Base-by-base conservation (phyloP, 495 filamentous ascomycete species). In the Pyrenula massariospora region DNA sequence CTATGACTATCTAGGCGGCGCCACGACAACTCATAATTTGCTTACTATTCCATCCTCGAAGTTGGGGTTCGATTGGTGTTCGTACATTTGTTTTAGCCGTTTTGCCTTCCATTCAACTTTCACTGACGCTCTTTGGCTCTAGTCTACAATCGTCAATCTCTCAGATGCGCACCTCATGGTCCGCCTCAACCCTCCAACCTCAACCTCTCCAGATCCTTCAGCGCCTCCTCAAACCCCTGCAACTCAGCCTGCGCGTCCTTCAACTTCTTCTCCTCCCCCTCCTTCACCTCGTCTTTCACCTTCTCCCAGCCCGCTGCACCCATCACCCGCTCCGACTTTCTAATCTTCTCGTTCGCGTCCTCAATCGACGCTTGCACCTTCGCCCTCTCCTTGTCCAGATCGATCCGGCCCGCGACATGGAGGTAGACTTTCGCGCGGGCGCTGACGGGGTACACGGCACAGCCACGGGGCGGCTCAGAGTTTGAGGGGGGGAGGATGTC, bases 371-470 rank as follows among this genome's bases (percentile, higher is more conserved):
- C 79, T 64, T 74, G 73, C 25, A 83, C 83, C 74, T 85, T 85
- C 63, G 74, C 70, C 64, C 78, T 78, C 63, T 85, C 83, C 54
- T 74, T 77, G 59, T 84, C 80, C 19, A 85, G 72, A 54, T 88
- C 80, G 50, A 90, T 81, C 52, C 77, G 73, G 70, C 84, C 85
- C 25, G 72, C 71, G 62, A 90, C 84, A 54, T 84, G 77, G 20
- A 91, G 73, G 70, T 84, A 88, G 56, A 87, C 86, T 25, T 81
- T 80, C 2, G 84, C 83, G 49, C 78, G 70, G 42, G 84, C 73
- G 25, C 81, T 82, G 49, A 89, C 78, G 23, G 84, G 74, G 66
- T 82, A 84, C 21, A 86, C 84, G 10, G 86, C 86, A 64, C 84
- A 89, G 55, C 86, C 86, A 11, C 77, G 68, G 0, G 87, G 87